phyloP scores from a whole-genome alignment of 495 filamentous ascomycete genomes.

The Aspergillus incahuasiensis region DNA sequence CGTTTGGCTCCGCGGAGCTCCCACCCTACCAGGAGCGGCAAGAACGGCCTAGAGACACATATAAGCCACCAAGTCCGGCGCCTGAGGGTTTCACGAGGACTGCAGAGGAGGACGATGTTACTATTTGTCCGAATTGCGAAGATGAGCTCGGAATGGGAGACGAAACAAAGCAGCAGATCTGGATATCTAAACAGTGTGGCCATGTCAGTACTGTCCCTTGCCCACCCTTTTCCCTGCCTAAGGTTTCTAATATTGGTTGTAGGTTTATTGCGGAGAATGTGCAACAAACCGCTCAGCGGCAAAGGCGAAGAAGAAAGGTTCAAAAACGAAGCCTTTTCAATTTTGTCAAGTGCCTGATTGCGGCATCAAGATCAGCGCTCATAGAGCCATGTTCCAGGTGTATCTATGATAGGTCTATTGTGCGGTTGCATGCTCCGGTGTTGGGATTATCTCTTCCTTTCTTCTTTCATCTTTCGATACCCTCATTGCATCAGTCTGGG shows the following conservation, averaged over 20 bases:
- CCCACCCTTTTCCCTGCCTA: not conserved
- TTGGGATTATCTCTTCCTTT: constrained; percentile 11
- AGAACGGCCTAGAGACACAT: constrained; percentile 41
- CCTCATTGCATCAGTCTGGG: constrained; percentile 18
- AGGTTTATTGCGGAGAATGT: constrained; percentile 74
- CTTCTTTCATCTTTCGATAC: constrained; percentile 20
- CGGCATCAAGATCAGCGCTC: constrained; percentile 31
- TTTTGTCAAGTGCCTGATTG: constrained; percentile 52
- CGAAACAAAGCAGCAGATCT: constrained; percentile 61
- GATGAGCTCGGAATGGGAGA: constrained; percentile 61
- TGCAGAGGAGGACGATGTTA: constrained; percentile 55
- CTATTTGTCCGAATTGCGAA: constrained; percentile 69
- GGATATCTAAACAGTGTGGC: constrained; percentile 68
- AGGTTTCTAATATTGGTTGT: constrained; percentile 7
- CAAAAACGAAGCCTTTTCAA: constrained; percentile 37
- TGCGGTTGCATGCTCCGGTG: constrained; percentile 13
- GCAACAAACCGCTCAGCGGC: constrained; percentile 45
- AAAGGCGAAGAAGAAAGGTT: constrained; percentile 30
- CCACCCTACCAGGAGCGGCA: constrained; percentile 10
- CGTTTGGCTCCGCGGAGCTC: constrained; percentile 10
- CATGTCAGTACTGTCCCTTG: constrained; percentile 54
- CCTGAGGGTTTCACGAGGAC: constrained; percentile 61
- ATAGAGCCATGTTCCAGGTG: constrained; percentile 43
- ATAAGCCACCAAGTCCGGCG: constrained; percentile 55
- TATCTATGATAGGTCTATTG: constrained; percentile 36